Conservation (phyloP, 164 flowering plant species). For the Tinospora cordifolia region DNA sequence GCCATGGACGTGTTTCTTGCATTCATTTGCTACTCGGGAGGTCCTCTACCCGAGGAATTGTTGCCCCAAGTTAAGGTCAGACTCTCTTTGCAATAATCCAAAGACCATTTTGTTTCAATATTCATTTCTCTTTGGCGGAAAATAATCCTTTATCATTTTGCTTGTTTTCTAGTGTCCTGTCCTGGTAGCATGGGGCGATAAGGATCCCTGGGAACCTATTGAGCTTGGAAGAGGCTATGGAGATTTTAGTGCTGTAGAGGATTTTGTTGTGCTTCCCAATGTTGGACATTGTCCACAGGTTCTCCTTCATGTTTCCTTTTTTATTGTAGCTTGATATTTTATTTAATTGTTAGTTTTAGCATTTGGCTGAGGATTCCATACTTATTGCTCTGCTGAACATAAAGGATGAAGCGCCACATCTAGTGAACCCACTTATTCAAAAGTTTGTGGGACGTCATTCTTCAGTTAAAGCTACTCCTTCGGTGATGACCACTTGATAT, state of each 20-base stretch:
- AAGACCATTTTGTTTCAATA: neutral
- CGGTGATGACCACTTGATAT: constrained; percentile 16
- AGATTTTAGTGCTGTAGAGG: constrained; percentile 65
- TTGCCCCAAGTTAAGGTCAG: constrained; percentile 77
- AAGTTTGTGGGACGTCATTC: constrained; percentile 72
- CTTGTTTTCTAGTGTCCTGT: constrained; percentile 69
- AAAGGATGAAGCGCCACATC: constrained; percentile 90
- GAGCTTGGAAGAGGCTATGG: constrained; percentile 74
- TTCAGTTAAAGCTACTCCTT: constrained; percentile 13
- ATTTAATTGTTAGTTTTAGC: neutral
- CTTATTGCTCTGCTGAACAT: constrained; percentile 1
- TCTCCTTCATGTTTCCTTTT: constrained; percentile 11
- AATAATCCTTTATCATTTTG: neutral
- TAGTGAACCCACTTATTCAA: constrained; percentile 78
- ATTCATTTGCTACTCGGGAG: constrained; percentile 88
- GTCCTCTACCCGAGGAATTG: constrained; percentile 92
- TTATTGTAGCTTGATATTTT: neutral
- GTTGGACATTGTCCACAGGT: constrained; percentile 99
- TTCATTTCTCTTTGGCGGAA: neutral
- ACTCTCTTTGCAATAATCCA: neutral
- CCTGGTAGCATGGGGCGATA: constrained; percentile 89
- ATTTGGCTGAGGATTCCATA: neutral
- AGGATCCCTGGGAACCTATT: constrained; percentile 98
- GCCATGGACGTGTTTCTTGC: constrained; percentile 90
- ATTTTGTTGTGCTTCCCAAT: constrained; percentile 68